phyloP scores from a whole-genome alignment of 2,329 filamentous ascomycete species.

The Diaporthe sp. region DNA sequence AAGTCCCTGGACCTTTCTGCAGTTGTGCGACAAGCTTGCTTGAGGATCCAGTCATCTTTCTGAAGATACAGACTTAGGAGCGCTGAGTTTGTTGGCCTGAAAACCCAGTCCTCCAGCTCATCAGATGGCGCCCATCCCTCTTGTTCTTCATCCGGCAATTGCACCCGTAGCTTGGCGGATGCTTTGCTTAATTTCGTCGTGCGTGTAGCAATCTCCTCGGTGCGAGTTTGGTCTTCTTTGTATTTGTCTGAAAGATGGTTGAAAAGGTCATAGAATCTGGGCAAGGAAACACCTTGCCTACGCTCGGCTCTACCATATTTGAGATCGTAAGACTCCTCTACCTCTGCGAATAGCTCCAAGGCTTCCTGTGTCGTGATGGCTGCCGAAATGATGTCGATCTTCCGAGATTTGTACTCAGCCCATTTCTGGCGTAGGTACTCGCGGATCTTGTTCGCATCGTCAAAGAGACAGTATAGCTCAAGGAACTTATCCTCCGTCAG shows the following conservation, averaged over 20 bases:
- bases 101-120: not conserved
- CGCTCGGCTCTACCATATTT: not conserved
- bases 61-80: not conserved
- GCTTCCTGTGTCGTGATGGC: not conserved
- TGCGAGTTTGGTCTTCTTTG: not conserved
- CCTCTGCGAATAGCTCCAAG: not conserved
- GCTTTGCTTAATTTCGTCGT: not conserved
- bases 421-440: not conserved
- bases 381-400: not conserved
- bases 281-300: not conserved
- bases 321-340: not conserved
- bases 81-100: not conserved
- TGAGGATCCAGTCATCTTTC: not conserved
- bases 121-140: not conserved
- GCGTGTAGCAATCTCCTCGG: not conserved
- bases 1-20: not conserved
- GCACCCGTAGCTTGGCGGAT: not conserved
- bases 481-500: constrained; percentile 1
- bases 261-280: not conserved
- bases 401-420: not conserved
- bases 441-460: constrained; percentile 3
- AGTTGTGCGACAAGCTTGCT: not conserved
- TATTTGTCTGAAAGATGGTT: not conserved
- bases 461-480: constrained; percentile 1
- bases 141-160: not conserved